These are phyloP conservation scores for Cercospora zeina DNA, from an alignment of 2,329 filamentous ascomycete genomes.

Conservation along the genomic window DNA sequence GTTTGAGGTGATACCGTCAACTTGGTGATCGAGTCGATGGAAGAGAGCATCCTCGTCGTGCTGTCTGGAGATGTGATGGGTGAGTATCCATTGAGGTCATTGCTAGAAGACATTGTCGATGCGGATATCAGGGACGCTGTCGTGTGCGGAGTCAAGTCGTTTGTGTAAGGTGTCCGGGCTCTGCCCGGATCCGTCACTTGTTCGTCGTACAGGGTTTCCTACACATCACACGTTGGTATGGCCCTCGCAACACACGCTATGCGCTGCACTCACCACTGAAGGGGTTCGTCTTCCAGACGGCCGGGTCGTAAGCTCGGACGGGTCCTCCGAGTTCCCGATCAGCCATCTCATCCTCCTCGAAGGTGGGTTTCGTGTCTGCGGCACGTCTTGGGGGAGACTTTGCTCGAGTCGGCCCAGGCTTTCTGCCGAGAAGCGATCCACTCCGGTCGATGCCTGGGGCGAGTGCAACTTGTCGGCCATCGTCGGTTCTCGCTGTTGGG, in stretches of 20 bases:
- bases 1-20: conserved; percentile 37
- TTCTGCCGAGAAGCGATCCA: conserved; percentile 22
- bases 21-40: conserved; percentile 37
- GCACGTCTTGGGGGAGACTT: conserved; percentile 38
- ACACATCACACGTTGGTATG: conserved; percentile 21
- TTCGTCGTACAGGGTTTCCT: conserved; percentile 34
- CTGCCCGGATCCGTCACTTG: conserved; percentile 26
- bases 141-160: conserved; percentile 27
- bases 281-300: conserved; percentile 36
- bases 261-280: conserved; percentile 37
- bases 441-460: conserved; percentile 26
- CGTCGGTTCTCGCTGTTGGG: conserved; percentile 39
- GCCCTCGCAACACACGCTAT: conserved; percentile 15
- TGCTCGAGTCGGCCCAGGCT: conserved; percentile 25
- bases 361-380: conserved; percentile 32
- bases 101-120: conserved; percentile 37
- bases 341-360: conserved; percentile 35
- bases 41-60: conserved; percentile 31
- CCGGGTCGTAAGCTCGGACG: conserved; percentile 29
- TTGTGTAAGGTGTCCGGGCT: conserved; percentile 23
- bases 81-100: conserved; percentile 27
- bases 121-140: conserved; percentile 39
- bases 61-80: conserved; percentile 30
- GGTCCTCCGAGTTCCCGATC: conserved; percentile 31
- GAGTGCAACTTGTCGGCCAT: conserved; percentile 38